phyloP scores from a whole-genome alignment of 345 rosid genomes.

The Eucalyptus grandis region DNA sequence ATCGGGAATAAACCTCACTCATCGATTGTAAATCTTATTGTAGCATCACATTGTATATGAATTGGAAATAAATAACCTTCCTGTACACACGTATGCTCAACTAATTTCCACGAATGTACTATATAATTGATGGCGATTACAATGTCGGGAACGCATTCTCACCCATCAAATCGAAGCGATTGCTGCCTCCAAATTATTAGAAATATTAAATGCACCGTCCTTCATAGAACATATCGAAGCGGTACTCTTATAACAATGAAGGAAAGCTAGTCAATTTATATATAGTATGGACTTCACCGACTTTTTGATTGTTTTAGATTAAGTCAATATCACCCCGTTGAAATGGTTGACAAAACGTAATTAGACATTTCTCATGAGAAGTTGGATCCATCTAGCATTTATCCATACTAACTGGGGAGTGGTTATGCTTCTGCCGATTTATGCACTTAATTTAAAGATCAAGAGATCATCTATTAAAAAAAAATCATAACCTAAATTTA shows the following conservation, averaged over 20 bases:
- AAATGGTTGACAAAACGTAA: background rate
- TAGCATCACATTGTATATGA: background rate
- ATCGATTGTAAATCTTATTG: background rate
- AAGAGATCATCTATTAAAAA: background rate
- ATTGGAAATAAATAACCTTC: background rate
- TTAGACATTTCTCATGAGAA: background rate
- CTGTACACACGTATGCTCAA: background rate
- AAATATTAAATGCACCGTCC: background rate
- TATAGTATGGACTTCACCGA: rapidly evolving
- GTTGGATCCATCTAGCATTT: background rate
- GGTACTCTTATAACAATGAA: background rate
- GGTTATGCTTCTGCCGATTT: background rate
- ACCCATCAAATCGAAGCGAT: background rate
- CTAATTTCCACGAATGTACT: background rate
- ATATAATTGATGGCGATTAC: background rate
- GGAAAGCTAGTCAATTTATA: background rate
- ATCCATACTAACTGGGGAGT: background rate
- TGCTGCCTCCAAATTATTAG: background rate
- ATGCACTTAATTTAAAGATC: background rate
- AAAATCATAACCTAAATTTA: background rate
- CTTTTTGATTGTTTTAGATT: background rate
- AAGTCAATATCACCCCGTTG: rapidly evolving
- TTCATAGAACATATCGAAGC: background rate
- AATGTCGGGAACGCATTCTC: background rate
- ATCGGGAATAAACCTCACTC: background rate